Base-by-base conservation (phyloP, 1,284 basidiomycete genomes). In the Leccinum subfulvum region DNA sequence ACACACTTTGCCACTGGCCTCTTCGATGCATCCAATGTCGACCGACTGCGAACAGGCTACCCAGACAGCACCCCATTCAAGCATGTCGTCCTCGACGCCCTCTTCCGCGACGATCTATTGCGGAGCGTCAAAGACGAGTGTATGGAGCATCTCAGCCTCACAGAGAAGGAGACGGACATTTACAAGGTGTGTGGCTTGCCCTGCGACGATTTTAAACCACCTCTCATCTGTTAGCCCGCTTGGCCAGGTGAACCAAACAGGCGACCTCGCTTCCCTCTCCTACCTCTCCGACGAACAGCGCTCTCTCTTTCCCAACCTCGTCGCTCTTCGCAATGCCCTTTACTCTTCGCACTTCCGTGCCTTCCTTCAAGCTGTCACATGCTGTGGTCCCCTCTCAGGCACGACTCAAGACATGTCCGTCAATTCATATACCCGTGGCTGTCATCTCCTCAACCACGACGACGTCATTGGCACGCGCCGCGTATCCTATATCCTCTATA, bases 151-250 rank as follows among this genome's bases (percentile, higher is more conserved):
- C 87, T 99, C 72, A 92, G 87, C 70, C 98, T 98, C 77, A 90
- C 94, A 7, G 91, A 95, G 78, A 99, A 98, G 80, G 94, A 98
- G 82, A 99, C 97, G 6, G 97, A 99, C 74, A 99, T 99, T 68
- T 99, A 98, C 87, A 97, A 95, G 86, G 94, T 91, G 65, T 62
- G 81, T 35, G 55, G 59, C 18, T 8, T 21, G 16, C 13, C 2
- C 26, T n/a, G 10, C 21, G 28, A 51, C 49, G 28, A 41, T 11
- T 54, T 35, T 33, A 26, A 23, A 33, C 37, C 39, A 8, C 21
- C 28, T 53, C 54, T 56, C 28, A 64, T 55, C 49, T 51, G 1
- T 26, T 44, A 26, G 21, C 16, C 61, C 26, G 59, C 11, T 69
- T 62, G 35, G 59, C 11, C 70, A 96, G 94, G 92, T 99, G 69